Percentiles rank a stretch among this genome's conserved stretches.
Conservation (phyloP, 1,139 yeast species). For the Pichia sp. region DNA sequence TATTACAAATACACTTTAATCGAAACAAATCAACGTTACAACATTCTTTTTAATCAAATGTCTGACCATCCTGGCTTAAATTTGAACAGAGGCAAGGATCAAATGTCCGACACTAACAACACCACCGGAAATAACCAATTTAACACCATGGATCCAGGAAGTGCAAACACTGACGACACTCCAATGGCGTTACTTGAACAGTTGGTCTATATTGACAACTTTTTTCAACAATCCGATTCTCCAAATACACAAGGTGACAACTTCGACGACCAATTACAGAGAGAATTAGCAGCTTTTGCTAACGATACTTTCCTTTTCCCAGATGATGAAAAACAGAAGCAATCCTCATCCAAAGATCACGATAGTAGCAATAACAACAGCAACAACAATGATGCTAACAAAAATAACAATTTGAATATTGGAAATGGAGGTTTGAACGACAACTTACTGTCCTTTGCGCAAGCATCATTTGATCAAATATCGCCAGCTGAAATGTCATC, state of each 20-base stretch:
- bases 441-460: slow-evolving; percentile 15
- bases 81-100: not conserved
- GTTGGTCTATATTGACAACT: slow-evolving; percentile 72
- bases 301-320: slow-evolving; percentile 77
- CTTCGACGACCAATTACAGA: slow-evolving; percentile 65
- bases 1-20: not conserved
- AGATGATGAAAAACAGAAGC: slow-evolving; percentile 65
- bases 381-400: slow-evolving; percentile 1
- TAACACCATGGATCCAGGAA: slow-evolving; percentile 10
- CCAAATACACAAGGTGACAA: slow-evolving; percentile 20
- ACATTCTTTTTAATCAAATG: not conserved
- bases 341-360: slow-evolving; percentile 11
- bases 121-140: not conserved
- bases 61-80: not conserved
- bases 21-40: too few species aligned
- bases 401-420: slow-evolving; percentile 7
- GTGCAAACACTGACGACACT: slow-evolving; percentile 39
- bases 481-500: slow-evolving; percentile 16
- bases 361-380: slow-evolving; percentile 7
- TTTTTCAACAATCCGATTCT: slow-evolving; percentile 46
- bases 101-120: not conserved
- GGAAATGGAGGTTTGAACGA: not conserved
- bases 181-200: slow-evolving; percentile 73
- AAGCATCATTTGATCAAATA: slow-evolving; percentile 20
- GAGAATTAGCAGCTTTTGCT: slow-evolving; percentile 77